Evolutionary conservation across 164 flowering plant genomes (phyloP).

Genomic region (Magnolia changhungtana): DNA sequence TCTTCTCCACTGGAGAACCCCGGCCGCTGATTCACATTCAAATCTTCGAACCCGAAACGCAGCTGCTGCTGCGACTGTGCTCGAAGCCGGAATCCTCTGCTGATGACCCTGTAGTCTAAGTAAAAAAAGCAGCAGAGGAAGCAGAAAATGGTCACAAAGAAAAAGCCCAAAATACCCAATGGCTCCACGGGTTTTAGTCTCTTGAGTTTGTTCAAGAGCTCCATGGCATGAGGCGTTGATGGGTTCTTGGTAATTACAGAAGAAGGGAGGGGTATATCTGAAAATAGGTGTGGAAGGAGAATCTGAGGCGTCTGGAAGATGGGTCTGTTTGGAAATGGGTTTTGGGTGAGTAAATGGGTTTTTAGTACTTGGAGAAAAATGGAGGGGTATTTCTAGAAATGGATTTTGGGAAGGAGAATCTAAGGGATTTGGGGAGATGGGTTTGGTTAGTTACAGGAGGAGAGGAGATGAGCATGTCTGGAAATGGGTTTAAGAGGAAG

Average conservation of each 20-base stretch:
- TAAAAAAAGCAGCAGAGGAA: slow-evolving; percentile 55
- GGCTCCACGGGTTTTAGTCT: slow-evolving; percentile 48
- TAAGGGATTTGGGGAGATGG: neutral
- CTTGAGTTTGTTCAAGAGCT: slow-evolving; percentile 50
- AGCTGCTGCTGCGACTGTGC: slow-evolving; percentile 32
- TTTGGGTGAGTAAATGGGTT: neutral
- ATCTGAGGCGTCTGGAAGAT: neutral
- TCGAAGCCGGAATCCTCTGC: slow-evolving; percentile 29
- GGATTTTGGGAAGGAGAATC: neutral
- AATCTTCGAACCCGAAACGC: slow-evolving; percentile 28
- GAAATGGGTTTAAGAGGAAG: neutral
- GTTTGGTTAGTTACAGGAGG: neutral
- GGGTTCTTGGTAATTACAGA: neutral
- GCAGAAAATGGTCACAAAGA: slow-evolving; percentile 30
- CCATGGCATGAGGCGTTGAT: slow-evolving; percentile 6
- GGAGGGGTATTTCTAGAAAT: neutral
- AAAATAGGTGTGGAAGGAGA: neutral
- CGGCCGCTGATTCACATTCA: slow-evolving; percentile 7
- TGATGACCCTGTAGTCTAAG: slow-evolving; percentile 57
- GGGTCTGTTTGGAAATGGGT: neutral
- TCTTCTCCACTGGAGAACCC: slow-evolving; percentile 34
- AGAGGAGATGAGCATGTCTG: neutral
- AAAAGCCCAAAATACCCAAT: slow-evolving; percentile 49
- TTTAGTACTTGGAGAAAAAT: neutral
- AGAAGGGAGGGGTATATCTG: neutral